Percentiles rank a stretch among this genome's conserved stretches.
These are phyloP conservation scores for Cyanidium caldarium DNA, from an alignment of 23 red algal species.

Conservation along the genomic window DNA sequence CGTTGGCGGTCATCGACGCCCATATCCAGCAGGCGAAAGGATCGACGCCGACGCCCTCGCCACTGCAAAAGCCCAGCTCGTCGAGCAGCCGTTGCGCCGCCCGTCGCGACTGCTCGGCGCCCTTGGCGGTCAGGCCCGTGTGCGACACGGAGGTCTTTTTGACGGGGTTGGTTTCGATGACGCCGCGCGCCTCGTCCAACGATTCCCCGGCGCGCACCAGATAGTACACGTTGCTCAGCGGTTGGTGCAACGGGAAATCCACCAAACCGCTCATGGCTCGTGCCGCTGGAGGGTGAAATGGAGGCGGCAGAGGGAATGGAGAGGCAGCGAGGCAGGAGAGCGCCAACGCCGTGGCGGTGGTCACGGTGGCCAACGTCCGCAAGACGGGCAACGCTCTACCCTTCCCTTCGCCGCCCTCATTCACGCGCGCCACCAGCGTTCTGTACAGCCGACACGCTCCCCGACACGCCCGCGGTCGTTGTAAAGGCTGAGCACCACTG, in stretches of 20 bases:
- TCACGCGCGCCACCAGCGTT: too few species aligned
- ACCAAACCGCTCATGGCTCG: constrained; percentile 12
- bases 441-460: too few species aligned
- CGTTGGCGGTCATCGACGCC: constrained; percentile 33
- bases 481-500: too few species aligned
- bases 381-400: too few species aligned
- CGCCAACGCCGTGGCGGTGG: too few species aligned
- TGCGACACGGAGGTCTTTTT: constrained; percentile 29
- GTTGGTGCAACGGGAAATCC: constrained; percentile 33
- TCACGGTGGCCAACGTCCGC: too few species aligned
- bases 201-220: constrained; percentile 72
- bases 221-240: constrained; percentile 45
- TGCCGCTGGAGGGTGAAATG: too few species aligned
- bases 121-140: constrained; percentile 33
- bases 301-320: too few species aligned
- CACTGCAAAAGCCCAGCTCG: constrained; percentile 1
- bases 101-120: constrained; percentile 19
- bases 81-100: constrained; percentile 15
- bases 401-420: too few species aligned
- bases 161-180: constrained; percentile 54
- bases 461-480: too few species aligned
- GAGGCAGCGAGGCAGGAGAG: too few species aligned
- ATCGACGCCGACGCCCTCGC: neutral
- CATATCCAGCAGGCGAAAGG: constrained; percentile 41
- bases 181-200: constrained; percentile 12